Evolutionary conservation across 2,329 filamentous ascomycete genomes (phyloP).

Genomic region (Whalleya microplaca): DNA sequence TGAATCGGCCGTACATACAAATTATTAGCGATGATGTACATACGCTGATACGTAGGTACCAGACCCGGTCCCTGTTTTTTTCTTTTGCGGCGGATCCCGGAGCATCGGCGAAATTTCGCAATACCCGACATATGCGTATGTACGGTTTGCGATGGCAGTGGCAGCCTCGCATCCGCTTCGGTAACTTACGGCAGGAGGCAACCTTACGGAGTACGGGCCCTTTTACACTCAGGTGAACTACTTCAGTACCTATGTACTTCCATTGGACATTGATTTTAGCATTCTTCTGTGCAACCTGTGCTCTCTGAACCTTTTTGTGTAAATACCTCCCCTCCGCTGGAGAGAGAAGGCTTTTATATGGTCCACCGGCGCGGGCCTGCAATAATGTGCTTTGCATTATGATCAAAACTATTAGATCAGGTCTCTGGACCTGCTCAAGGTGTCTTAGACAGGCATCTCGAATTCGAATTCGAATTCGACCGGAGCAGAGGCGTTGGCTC

Average conservation of each 20-base stretch:
- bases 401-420: constrained; percentile 44
- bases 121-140: constrained; percentile 2
- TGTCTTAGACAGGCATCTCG: constrained; percentile 53
- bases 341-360: not conserved
- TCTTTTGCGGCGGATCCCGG: constrained; percentile 35
- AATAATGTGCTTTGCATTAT: constrained; percentile 36
- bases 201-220: too few species aligned
- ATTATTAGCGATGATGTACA: constrained; percentile 19
- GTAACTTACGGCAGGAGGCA: too few species aligned
- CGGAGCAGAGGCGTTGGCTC: constrained; percentile 44
- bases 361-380: not conserved
- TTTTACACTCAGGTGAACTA: too few species aligned
- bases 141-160: not conserved
- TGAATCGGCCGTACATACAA: not conserved
- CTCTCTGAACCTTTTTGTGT: constrained; percentile 1
- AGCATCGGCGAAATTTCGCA: constrained; percentile 24
- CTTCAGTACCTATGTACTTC: too few species aligned
- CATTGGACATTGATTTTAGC: too few species aligned
- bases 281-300: not conserved
- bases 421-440: constrained; percentile 65
- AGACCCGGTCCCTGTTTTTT: constrained; percentile 27
- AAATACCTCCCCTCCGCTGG: not conserved
- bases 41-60: not conserved
- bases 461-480: constrained; percentile 36
- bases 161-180: too few species aligned